Evolutionary conservation across 106 monocot genomes (phyloP), one percentile per base, ranked within the genome.

Genomic region (Dioscorea dumetorum): DNA sequence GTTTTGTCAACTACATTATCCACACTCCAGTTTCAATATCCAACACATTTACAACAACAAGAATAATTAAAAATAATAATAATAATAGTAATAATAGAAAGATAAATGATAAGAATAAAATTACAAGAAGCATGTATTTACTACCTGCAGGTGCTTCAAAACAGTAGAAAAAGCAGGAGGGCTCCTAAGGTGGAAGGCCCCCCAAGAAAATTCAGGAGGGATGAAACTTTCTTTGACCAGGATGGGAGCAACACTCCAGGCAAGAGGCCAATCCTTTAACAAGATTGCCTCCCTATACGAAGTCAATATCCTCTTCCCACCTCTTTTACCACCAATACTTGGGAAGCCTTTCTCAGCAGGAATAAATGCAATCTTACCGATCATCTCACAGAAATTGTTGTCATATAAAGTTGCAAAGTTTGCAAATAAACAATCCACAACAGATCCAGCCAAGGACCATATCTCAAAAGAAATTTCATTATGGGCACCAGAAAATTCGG

Each of bases 181-280:
- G 68, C 91, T 99, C 72, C 87, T 82, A 22, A 99, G 72, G 17
- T 83, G 84, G 70, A 99, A 90, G 60, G 90, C 89, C 49, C 82
- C 90, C 82, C 88, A 84, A 70, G 99, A 87, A 85, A 81, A 99
- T 71, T 99, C 99, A 75, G 99, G 99, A 74, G 99, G 99, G 79
- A 99, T 60, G 57, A 79, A 74, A 76, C 76, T 87, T 63, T 74
- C 63, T 57, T 79, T 93, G 33, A 70, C 57, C 64, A 99, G 74
- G 54, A 93, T 99, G 8, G 99, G 93, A 72, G 99, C 84, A 77
- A 84, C 76, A 73, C 92, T 90, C 99, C 99, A 99, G 12, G 90
- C 92, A 65, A 99, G 57, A 69, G 99, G 92, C 92, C 92, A 99
- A 77, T 99, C 99, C 69, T 84, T 88, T 59, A 85, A 72, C 66